Evolutionary conservation across 352 stramenopile species (phyloP).

Genomic region (Pythium sukuiense): DNA sequence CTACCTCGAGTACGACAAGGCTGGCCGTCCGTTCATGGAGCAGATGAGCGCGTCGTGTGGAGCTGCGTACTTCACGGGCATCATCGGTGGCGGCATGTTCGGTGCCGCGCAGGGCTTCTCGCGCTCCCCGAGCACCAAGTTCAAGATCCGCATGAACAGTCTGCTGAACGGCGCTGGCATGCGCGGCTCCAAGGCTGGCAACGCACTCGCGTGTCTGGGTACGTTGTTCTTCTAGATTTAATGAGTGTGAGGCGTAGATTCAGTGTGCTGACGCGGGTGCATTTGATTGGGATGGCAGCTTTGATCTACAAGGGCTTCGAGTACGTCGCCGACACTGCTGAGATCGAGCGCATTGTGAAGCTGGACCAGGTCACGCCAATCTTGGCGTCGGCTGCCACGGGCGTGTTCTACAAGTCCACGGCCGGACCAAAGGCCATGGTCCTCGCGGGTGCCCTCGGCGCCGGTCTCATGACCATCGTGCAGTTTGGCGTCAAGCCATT

Average conservation of each 20-base stretch:
- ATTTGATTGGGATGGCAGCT: conserved; percentile 35
- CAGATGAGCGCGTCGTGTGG: conserved; percentile 79
- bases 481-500: conserved; percentile 88
- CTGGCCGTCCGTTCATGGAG: conserved; percentile 83
- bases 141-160: conserved; percentile 89
- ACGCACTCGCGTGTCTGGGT: conserved; percentile 81
- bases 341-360: conserved; percentile 83
- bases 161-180: conserved; percentile 84
- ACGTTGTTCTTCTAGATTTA: conserved; percentile 17
- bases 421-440: conserved; percentile 82
- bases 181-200: conserved; percentile 83
- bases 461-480: conserved; percentile 79
- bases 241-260: background rate
- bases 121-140: conserved; percentile 79
- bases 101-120: conserved; percentile 68
- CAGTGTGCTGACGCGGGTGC: conserved; percentile 13
- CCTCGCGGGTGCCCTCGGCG: conserved; percentile 73
- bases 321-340: conserved; percentile 72
- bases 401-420: conserved; percentile 87
- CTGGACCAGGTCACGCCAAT: conserved; percentile 86
- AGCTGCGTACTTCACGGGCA: conserved; percentile 83
- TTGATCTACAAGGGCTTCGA: conserved; percentile 89
- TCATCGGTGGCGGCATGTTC: conserved; percentile 72
- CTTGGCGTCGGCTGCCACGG: conserved; percentile 75
- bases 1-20: conserved; percentile 87